Evolutionary conservation across 768 basidiomycete species (phyloP), one percentile per base, ranked within the genome.

Genomic region (Boletus bicolor): DNA sequence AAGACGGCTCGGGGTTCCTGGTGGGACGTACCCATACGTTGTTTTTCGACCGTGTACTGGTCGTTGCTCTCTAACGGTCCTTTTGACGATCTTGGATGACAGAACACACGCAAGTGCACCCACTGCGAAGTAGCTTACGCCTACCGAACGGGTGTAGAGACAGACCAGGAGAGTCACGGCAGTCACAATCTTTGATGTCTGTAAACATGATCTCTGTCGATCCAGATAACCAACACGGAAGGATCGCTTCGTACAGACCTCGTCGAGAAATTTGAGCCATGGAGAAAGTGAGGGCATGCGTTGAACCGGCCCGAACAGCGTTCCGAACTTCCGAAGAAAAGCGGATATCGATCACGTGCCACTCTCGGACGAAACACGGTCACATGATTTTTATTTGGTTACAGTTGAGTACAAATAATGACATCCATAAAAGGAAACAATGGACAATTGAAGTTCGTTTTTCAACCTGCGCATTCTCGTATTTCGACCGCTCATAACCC

Each of bases 111-210:
- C 68, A 1, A 82, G 66, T 14, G 83, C 84, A 43, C 87, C 86
- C 8, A 66, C 73, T 12, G 74, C 72, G 61, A 88, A 87, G 70
- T 85, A 89, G 14, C 72, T 67, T 2, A 85, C 77, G 9, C 79
- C 87, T 38, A 79, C 78, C 4, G 87, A 89, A 50, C 80, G 79
- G 2, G 86, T 85, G 58, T 81, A 83, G 21, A 89, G 65, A 42
- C 86, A 67, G 56, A 77, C 71, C 28, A 62, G 54, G 6, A 79
- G 80, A 5, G 83, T 82, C 49, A 84, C 55, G 10, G 64, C 60
- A 3, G 78, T 81, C n/a, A 88, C 82, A 19, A 79, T 77, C 28
- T 78, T 52, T 55, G 85, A 83, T 2, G 83, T 83, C 89, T 91
- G 64, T n/a, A 26, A 28, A 17, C 19, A 17, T 14, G 14, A 44